Conservation (phyloP, 1,284 basidiomycete species). For the Microbotryum saponariae region DNA sequence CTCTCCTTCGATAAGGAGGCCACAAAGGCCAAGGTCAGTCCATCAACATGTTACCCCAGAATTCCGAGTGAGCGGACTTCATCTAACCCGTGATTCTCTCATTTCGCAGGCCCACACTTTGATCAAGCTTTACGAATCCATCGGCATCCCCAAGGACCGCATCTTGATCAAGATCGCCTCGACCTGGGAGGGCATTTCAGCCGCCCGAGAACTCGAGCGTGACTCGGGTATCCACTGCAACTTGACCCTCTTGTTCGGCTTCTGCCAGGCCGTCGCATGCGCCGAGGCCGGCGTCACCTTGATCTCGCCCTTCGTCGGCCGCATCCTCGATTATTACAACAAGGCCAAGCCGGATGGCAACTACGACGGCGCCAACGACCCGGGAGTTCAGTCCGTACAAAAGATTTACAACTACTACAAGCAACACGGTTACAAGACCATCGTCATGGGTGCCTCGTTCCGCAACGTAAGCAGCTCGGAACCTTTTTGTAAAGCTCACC, state of each 20-base stretch:
- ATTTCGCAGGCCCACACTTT: slow-evolving; percentile 69
- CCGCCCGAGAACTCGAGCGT: slow-evolving; percentile 87
- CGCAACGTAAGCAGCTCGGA: slow-evolving; percentile 60
- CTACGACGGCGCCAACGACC: slow-evolving; percentile 83
- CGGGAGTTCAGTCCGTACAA: slow-evolving; percentile 93
- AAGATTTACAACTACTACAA: slow-evolving; percentile 99
- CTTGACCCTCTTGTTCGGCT: slow-evolving; percentile 96
- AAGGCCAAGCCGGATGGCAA: slow-evolving; percentile 67
- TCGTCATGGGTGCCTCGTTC: slow-evolving; percentile 99
- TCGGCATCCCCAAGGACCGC: slow-evolving; percentile 86
- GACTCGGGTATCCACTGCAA: slow-evolving; percentile 95
- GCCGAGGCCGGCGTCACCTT: slow-evolving; percentile 96
- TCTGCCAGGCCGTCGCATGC: slow-evolving; percentile 95
- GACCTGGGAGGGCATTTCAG: slow-evolving; percentile 99
- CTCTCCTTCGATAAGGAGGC: slow-evolving; percentile 92
- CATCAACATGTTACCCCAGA: background rate
- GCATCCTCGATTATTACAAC: slow-evolving; percentile 97
- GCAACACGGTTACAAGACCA: slow-evolving; percentile 95
- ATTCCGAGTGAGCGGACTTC: slow-evolving; percentile 15
- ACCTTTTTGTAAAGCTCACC: background rate
- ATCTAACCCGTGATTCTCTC: slow-evolving; percentile 11
- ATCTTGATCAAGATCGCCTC: slow-evolving; percentile 98
- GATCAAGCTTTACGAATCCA: slow-evolving; percentile 84
- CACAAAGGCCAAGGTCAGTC: slow-evolving; percentile 70
- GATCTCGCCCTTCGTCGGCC: slow-evolving; percentile 93